Conservation (phyloP, 768 basidiomycete genomes). For the Tephrocybe rancida region DNA sequence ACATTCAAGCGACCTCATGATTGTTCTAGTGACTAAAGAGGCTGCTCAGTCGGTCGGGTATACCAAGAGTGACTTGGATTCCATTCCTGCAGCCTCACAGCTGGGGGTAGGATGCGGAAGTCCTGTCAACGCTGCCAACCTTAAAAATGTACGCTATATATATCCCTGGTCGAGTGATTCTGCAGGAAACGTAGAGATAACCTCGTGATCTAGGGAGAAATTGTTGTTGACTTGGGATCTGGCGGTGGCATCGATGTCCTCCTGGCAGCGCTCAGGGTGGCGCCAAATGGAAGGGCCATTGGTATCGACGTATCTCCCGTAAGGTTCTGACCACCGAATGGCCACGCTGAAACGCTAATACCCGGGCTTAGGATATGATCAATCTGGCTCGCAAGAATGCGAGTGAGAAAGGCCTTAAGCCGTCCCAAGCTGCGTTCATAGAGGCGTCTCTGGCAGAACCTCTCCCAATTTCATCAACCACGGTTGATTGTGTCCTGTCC, state of each 20-base stretch:
- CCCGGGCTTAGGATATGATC: constrained; percentile 49
- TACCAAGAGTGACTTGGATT: constrained; percentile 39
- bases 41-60: constrained; percentile 53
- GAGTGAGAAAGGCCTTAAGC: constrained; percentile 35
- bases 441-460: constrained; percentile 41
- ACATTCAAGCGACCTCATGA: neutral
- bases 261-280: constrained; percentile 52
- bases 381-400: constrained; percentile 48
- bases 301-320: constrained; percentile 57
- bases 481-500: constrained; percentile 58
- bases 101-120: constrained; percentile 60
- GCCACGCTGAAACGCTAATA: neutral
- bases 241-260: constrained; percentile 61
- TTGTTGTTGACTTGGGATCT: constrained; percentile 57
- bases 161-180: neutral
- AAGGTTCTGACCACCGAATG: constrained; percentile 8
- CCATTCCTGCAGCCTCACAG: constrained; percentile 44
- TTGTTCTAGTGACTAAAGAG: neutral
- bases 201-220: constrained; percentile 47
- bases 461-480: constrained; percentile 47
- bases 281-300: constrained; percentile 49
- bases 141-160: constrained; percentile 40
- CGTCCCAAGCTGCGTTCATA: constrained; percentile 53
- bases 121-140: constrained; percentile 45
- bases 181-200: neutral